Conservation (phyloP, 208 protist species). For the Leishmania turanica region DNA sequence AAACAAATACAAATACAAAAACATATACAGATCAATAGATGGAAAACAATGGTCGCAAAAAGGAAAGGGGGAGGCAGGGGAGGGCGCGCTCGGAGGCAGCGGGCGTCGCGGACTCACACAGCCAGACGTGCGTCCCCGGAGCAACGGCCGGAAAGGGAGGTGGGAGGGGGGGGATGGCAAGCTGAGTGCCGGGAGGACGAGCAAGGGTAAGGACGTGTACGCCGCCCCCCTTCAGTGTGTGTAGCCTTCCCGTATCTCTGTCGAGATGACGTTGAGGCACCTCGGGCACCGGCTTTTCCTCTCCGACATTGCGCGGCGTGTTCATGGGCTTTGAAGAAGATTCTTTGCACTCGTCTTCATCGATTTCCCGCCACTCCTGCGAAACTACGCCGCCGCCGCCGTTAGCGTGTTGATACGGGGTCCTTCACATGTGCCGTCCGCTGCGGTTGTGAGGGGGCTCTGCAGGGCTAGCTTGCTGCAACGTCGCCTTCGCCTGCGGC, state of each 20-base stretch:
- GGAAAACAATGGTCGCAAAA: too few relatives aligned
- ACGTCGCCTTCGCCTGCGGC: neutral
- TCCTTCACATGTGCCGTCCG: neutral
- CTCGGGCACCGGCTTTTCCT: neutral
- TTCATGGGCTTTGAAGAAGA: neutral
- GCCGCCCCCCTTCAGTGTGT: neutral
- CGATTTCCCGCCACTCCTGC: neutral
- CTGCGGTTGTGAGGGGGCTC: neutral
- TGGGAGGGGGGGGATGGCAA: neutral
- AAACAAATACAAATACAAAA: neutral
- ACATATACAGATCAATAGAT: neutral
- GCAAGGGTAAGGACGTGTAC: neutral
- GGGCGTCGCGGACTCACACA: neutral
- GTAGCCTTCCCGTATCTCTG: neutral
- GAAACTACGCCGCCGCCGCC: neutral
- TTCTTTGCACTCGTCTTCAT: neutral
- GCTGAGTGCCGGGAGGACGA: neutral
- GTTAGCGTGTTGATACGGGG: neutral
- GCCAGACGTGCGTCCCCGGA: neutral
- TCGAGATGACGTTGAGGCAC: neutral
- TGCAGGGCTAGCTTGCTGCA: neutral
- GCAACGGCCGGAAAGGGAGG: neutral
- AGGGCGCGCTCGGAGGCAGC: neutral
- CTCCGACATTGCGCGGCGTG: neutral
- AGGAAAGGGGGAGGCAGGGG: neutral